Conservation (phyloP, 1,139 yeast genomes). For the Yamadazyma spencermartinsiae region DNA sequence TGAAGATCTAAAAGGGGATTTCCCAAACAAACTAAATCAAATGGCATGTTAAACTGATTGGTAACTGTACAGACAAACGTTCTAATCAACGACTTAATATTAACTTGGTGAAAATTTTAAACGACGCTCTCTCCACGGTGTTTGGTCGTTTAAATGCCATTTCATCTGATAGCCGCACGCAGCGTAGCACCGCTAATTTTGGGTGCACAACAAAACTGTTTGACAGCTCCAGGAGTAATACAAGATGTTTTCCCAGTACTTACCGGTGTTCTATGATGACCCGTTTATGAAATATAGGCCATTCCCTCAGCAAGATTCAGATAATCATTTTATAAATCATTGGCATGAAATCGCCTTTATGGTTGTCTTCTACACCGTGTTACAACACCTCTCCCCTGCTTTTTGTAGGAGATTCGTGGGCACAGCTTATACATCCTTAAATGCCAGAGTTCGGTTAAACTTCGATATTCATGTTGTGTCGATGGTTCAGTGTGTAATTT, state of each 20-base stretch:
- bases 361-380: slow-evolving; percentile 35
- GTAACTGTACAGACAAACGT: too few relatives aligned
- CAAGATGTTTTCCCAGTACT: neutral
- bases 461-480: slow-evolving; percentile 90
- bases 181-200: neutral
- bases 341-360: slow-evolving; percentile 55
- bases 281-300: slow-evolving; percentile 49
- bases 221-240: neutral
- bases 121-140: too few relatives aligned
- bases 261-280: slow-evolving; percentile 39
- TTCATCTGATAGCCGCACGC: too few relatives aligned
- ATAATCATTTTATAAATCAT: slow-evolving; percentile 36
- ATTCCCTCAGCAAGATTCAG: slow-evolving; percentile 38
- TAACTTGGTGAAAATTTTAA: too few relatives aligned
- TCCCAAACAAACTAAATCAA: slow-evolving; percentile 49
- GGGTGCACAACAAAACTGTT: slow-evolving; percentile 1
- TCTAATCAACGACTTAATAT: too few relatives aligned
- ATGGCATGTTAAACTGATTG: slow-evolving; percentile 37
- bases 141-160: too few relatives aligned
- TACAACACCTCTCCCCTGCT: slow-evolving; percentile 45
- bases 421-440: slow-evolving; percentile 47
- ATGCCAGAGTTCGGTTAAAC: slow-evolving; percentile 55
- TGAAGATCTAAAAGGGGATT: slow-evolving; percentile 85
- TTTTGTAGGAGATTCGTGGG: slow-evolving; percentile 37
- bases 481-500: slow-evolving; percentile 72